A percentile compares a stretch with the other conserved stretches of the same genome.
Evolutionary conservation across 108 stramenopile genomes (phyloP).

Genomic region (Cylindrotheca fusiformis): DNA sequence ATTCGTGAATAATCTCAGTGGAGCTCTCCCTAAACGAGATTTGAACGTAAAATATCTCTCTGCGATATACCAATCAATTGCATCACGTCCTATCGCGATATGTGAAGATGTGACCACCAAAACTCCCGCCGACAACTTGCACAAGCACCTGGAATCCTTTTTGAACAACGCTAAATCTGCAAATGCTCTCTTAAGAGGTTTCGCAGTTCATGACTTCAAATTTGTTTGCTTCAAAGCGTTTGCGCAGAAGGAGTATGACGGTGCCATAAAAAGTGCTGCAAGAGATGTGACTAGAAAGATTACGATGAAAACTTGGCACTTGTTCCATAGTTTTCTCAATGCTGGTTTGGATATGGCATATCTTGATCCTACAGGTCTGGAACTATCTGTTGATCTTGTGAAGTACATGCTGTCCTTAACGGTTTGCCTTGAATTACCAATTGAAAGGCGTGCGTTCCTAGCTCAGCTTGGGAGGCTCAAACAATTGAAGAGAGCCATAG

Average conservation of each 20-base stretch:
- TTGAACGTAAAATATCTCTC: conserved; percentile 68
- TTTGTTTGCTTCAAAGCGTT: conserved; percentile 33
- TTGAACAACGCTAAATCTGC: conserved; percentile 58
- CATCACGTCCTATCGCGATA: conserved; percentile 62
- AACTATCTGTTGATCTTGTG: conserved; percentile 68
- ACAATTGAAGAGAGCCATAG: conserved; percentile 11
- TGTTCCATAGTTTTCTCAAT: conserved; percentile 76
- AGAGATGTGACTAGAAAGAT: conserved; percentile 45
- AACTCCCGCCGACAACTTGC: background rate
- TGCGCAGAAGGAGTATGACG: conserved; percentile 1
- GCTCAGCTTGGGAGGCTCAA: conserved; percentile 69
- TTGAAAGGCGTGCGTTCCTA: conserved; percentile 71
- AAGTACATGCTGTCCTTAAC: conserved; percentile 73
- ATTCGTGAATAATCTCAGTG: conserved; percentile 87
- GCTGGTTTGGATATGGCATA: conserved; percentile 66
- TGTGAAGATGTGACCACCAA: background rate
- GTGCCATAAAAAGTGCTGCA: conserved; percentile 18
- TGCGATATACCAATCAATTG: conserved; percentile 79
- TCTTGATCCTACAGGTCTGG: conserved; percentile 65
- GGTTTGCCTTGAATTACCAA: conserved; percentile 77
- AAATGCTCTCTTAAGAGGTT: conserved; percentile 73
- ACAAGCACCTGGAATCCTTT: background rate
- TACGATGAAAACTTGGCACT: conserved; percentile 65
- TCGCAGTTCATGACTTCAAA: conserved; percentile 56
- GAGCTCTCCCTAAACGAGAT: conserved; percentile 55